A percentile compares a stretch with the other conserved stretches of the same genome.
Conservation (phyloP, 1,284 basidiomycete species). For the Rhodotorula sp. region DNA sequence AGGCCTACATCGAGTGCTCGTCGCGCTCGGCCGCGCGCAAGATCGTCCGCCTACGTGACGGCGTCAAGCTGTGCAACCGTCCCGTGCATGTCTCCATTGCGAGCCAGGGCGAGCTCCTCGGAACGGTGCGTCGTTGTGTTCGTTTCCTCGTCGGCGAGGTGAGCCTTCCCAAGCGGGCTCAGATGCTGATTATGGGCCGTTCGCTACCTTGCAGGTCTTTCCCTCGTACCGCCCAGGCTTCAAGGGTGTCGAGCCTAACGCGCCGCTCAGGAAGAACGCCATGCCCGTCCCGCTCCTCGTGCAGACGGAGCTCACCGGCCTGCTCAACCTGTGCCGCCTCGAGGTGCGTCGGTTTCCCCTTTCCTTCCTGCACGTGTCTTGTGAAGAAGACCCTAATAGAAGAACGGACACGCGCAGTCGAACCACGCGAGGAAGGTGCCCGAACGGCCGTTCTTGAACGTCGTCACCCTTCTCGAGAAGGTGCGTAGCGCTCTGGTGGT, state of each 20-base stretch:
- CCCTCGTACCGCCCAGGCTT: slow-evolving; percentile 33
- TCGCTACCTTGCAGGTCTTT: slow-evolving; percentile 22
- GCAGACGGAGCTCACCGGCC: slow-evolving; percentile 32
- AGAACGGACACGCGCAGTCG: neutral
- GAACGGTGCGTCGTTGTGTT: slow-evolving; percentile 8
- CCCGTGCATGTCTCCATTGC: slow-evolving; percentile 27
- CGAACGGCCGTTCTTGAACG: slow-evolving; percentile 35
- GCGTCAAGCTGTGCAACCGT: slow-evolving; percentile 12
- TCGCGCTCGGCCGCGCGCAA: slow-evolving; percentile 22
- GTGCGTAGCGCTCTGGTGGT: neutral
- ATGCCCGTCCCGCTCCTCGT: slow-evolving; percentile 23
- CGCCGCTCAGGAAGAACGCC: neutral
- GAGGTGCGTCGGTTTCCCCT: slow-evolving; percentile 3
- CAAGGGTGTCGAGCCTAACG: slow-evolving; percentile 4
- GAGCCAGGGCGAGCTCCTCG: slow-evolving; percentile 21
- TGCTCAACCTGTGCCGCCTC: slow-evolving; percentile 32
- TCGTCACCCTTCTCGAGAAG: slow-evolving; percentile 35
- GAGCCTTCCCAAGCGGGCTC: neutral
- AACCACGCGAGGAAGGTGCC: slow-evolving; percentile 29
- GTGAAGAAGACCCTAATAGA: neutral
- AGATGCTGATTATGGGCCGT: neutral
- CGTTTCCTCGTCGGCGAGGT: neutral
- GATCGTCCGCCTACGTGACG: slow-evolving; percentile 32
- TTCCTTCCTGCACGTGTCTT: neutral
- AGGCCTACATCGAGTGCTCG: slow-evolving; percentile 33